Conservation (phyloP, 306 rosid genomes). For the Cucumis melo region DNA sequence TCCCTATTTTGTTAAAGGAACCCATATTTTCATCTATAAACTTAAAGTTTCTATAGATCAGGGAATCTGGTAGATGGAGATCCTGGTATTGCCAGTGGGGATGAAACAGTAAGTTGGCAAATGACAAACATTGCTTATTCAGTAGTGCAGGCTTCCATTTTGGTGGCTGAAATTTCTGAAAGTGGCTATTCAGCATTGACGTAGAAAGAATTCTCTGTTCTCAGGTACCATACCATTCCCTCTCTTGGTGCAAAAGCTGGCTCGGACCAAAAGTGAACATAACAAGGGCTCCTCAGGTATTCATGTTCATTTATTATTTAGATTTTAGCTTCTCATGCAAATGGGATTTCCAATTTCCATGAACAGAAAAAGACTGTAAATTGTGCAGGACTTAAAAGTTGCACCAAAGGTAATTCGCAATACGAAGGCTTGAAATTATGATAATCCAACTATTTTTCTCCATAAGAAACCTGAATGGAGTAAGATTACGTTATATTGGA, state of each 20-base stretch:
- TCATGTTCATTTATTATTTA: background rate
- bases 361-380: background rate
- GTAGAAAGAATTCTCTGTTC: conserved; percentile 12
- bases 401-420: background rate
- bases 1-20: background rate
- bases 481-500: background rate
- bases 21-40: background rate
- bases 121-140: background rate
- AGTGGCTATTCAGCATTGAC: conserved; percentile 2
- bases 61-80: conserved; percentile 84
- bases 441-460: background rate
- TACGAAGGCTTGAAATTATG: background rate
- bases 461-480: background rate
- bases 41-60: conserved; percentile 38
- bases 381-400: background rate
- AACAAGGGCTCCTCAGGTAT: conserved; percentile 96
- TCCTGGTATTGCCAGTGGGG: conserved; percentile 83
- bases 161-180: conserved; percentile 13
- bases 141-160: background rate
- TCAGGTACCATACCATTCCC: conserved; percentile 92
- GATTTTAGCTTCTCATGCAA: background rate
- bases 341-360: background rate
- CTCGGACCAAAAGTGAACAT: conserved; percentile 89
- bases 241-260: conserved; percentile 95
- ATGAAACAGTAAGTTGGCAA: conserved; percentile 61